Evolutionary conservation across 2,329 filamentous ascomycete genomes (phyloP).

Genomic region (Neofusicoccum sp.): DNA sequence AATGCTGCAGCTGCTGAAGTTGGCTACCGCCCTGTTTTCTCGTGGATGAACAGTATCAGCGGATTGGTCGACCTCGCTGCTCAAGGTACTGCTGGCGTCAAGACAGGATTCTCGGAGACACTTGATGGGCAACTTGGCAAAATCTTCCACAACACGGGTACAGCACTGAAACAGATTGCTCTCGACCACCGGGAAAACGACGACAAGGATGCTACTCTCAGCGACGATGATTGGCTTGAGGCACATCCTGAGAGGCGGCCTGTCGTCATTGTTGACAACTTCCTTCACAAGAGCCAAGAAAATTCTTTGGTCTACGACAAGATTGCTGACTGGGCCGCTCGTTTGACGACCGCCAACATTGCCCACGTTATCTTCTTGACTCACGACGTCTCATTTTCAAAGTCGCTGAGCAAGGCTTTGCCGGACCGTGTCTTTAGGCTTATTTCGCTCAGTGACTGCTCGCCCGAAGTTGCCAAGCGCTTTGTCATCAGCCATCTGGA

Average conservation of each 20-base stretch:
- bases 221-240: constrained; percentile 84
- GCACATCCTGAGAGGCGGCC: constrained; percentile 80
- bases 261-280: constrained; percentile 89
- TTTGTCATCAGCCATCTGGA: constrained; percentile 85
- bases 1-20: constrained; percentile 76
- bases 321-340: constrained; percentile 79
- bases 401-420: constrained; percentile 79
- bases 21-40: constrained; percentile 90
- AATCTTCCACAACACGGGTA: constrained; percentile 80
- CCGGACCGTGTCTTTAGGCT: constrained; percentile 89
- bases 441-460: constrained; percentile 81
- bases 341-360: constrained; percentile 79
- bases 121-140: constrained; percentile 85
- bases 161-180: constrained; percentile 75
- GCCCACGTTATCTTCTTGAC: constrained; percentile 95
- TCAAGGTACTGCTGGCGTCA: constrained; percentile 89
- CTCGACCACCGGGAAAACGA: constrained; percentile 67
- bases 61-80: constrained; percentile 90
- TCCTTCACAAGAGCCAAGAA: constrained; percentile 69
- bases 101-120: constrained; percentile 91
- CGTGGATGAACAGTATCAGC: constrained; percentile 92
- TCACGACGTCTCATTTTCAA: constrained; percentile 82
- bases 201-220: constrained; percentile 69
- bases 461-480: constrained; percentile 77
- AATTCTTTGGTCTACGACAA: constrained; percentile 51